phyloP scores from a whole-genome alignment of 768 basidiomycete genomes.

The Mycena venus region DNA sequence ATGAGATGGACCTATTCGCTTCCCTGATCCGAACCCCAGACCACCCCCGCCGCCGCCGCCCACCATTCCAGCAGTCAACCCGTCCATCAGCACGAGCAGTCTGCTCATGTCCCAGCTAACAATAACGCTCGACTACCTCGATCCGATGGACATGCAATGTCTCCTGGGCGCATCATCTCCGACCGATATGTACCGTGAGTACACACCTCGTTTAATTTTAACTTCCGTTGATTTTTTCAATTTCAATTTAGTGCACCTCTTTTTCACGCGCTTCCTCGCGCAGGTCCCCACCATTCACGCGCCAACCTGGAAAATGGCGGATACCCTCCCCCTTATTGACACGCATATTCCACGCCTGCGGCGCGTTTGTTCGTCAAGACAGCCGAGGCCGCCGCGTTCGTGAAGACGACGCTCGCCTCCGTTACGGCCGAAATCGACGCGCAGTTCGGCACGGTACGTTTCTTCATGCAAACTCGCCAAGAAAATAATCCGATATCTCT shows the following conservation, averaged over 20 bases:
- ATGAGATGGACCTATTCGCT: constrained; percentile 3
- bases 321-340: constrained; percentile 64
- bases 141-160: background rate
- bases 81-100: background rate
- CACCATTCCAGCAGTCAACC: background rate
- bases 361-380: constrained; percentile 70
- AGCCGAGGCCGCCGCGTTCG: too few relatives aligned
- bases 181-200: constrained; percentile 4
- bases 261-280: too few relatives aligned
- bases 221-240: too few relatives aligned
- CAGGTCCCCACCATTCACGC: constrained; percentile 71
- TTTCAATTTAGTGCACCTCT: too few relatives aligned
- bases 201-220: background rate
- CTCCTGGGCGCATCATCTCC: background rate
- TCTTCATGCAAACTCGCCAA: constrained; percentile 41
- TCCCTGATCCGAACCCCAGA: background rate
- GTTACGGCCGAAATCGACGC: constrained; percentile 62
- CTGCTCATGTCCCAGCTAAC: background rate
- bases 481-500: background rate
- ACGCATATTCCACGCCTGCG: constrained; percentile 73
- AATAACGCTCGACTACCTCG: background rate
- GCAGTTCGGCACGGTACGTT: constrained; percentile 58
- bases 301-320: constrained; percentile 63
- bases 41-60: background rate
- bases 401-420: constrained; percentile 56